Percentiles rank a stretch among this genome's conserved stretches.
Conservation (phyloP, 2,329 filamentous ascomycete species). For the Pyrenophora graminea region DNA sequence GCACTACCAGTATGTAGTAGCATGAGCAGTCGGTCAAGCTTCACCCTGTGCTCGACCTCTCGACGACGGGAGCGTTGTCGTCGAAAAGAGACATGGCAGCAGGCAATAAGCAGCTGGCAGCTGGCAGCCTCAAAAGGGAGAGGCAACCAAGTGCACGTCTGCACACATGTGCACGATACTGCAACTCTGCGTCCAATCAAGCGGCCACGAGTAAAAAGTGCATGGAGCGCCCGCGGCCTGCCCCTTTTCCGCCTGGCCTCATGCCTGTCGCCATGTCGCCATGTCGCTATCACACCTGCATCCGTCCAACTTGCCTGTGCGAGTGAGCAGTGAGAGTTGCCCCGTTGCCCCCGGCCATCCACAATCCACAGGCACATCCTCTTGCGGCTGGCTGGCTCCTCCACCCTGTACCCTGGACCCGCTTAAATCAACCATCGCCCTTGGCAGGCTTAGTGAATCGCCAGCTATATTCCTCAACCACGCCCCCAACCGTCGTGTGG, state of each 20-base stretch:
- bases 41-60: conserved; percentile 4
- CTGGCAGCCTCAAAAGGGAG: no score
- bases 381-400: conserved; percentile 5
- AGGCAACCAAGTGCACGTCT: no score
- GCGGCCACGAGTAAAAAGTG: no score
- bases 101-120: not conserved
- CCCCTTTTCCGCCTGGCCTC: conserved; percentile 28
- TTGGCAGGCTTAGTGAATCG: conserved; percentile 36
- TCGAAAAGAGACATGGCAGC: no score
- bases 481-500: conserved; percentile 20
- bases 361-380: not conserved
- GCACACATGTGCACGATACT: conserved; percentile 13
- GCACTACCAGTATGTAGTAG: conserved; percentile 20
- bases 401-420: conserved; percentile 14
- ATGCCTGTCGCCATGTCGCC: not conserved
- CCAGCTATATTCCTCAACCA: conserved; percentile 33
- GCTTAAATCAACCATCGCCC: conserved; percentile 22
- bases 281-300: no score
- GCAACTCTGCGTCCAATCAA: conserved; percentile 1
- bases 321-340: not conserved
- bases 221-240: conserved; percentile 9
- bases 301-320: not conserved
- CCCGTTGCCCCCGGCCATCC: not conserved
- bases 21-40: conserved; percentile 11
- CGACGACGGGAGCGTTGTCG: no score